A percentile compares a stretch with the other conserved stretches of the same genome.
phyloP scores from a whole-genome alignment of 169 alveolate species.

The Plasmodium gallinaceum region DNA sequence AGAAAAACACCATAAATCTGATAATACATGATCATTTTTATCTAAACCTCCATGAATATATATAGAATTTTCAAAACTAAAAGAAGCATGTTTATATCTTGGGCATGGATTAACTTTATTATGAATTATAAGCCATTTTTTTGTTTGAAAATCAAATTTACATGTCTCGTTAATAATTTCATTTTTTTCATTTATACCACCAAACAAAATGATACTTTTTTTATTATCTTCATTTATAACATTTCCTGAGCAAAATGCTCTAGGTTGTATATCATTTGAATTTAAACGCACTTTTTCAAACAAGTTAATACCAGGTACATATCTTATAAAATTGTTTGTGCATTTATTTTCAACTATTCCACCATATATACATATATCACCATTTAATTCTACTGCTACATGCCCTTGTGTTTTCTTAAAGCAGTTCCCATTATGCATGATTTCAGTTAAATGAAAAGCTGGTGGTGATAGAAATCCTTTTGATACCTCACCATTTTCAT shows the following conservation, averaged over 20 bases:
- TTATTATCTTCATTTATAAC: slow-evolving; percentile 64
- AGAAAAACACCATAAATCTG: slow-evolving; percentile 66
- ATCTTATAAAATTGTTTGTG: slow-evolving; percentile 65
- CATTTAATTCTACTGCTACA: slow-evolving; percentile 71
- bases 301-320: slow-evolving; percentile 75
- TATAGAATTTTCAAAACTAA: slow-evolving; percentile 32
- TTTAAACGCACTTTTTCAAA: slow-evolving; percentile 68
- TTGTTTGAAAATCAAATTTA: slow-evolving; percentile 68
- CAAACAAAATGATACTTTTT: slow-evolving; percentile 48
- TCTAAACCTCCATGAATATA: slow-evolving; percentile 75
- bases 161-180: slow-evolving; percentile 61
- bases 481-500: slow-evolving; percentile 21
- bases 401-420: slow-evolving; percentile 72
- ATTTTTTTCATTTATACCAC: slow-evolving; percentile 61
- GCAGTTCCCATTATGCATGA: slow-evolving; percentile 73
- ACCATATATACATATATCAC: slow-evolving; percentile 75
- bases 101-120: slow-evolving; percentile 21
- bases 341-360: slow-evolving; percentile 60
- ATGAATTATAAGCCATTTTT: slow-evolving; percentile 50
- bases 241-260: slow-evolving; percentile 72
- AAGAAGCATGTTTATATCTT: slow-evolving; percentile 74
- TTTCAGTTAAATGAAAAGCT: slow-evolving; percentile 71
- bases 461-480: slow-evolving; percentile 74
- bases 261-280: slow-evolving; percentile 46
- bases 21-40: slow-evolving; percentile 1